Evolutionary conservation across 352 stramenopile species (phyloP).

Genomic region (Pythium guiyangense): DNA sequence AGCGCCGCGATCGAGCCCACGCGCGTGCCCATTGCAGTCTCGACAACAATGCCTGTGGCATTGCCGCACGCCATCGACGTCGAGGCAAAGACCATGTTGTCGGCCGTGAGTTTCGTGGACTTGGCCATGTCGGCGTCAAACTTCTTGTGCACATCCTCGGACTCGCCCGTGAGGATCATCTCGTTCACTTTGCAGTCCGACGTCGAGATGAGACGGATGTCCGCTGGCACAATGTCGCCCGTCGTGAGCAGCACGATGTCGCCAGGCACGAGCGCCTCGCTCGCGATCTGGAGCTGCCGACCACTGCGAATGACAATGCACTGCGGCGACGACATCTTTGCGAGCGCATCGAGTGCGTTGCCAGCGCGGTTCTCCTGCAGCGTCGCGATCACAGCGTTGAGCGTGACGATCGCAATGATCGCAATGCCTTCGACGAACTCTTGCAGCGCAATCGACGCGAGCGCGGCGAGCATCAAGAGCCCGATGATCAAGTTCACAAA

Average conservation of each 20-base stretch:
- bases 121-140: conserved; percentile 13
- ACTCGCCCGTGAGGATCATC: conserved; percentile 88
- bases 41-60: conserved; percentile 33
- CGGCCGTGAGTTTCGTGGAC: conserved; percentile 34
- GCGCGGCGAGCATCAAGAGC: conserved; percentile 29
- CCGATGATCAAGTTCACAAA: conserved; percentile 51
- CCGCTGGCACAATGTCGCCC: conserved; percentile 86
- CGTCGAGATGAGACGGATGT: conserved; percentile 77
- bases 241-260: conserved; percentile 73
- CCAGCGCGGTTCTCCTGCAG: conserved; percentile 35
- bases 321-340: conserved; percentile 31
- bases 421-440: conserved; percentile 39
- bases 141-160: conserved; percentile 33
- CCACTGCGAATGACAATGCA: conserved; percentile 34
- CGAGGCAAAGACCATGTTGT: conserved; percentile 89
- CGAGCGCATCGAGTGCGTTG: conserved; percentile 36
- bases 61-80: conserved; percentile 53
- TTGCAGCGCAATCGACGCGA: conserved; percentile 25
- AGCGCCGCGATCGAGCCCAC: conserved; percentile 41
- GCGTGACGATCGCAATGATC: conserved; percentile 40
- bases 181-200: conserved; percentile 82
- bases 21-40: conserved; percentile 36
- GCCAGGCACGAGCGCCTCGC: conserved; percentile 41
- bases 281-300: conserved; percentile 26
- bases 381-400: conserved; percentile 36